Conservation (phyloP, 78 protist genomes). For the Capsaspora owczarzaki region DNA sequence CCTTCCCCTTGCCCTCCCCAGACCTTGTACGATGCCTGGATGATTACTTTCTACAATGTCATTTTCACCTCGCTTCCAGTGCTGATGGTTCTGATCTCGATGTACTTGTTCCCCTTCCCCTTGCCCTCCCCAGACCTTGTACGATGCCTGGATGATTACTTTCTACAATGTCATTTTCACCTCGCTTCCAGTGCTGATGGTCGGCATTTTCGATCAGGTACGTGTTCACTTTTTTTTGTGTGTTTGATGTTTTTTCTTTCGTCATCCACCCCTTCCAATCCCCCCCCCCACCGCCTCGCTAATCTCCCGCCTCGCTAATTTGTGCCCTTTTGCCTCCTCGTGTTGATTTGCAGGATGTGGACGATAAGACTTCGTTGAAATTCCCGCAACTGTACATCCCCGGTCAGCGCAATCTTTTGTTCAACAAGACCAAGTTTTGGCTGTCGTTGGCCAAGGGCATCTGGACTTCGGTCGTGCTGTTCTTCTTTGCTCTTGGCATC, state of each 20-base stretch:
- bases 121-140: background rate
- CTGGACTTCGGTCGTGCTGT: background rate
- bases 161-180: slow-evolving; percentile 59
- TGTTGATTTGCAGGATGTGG: background rate
- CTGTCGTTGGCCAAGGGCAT: background rate
- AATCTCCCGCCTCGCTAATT: no score
- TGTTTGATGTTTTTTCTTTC: background rate
- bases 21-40: slow-evolving; percentile 42
- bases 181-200: slow-evolving; percentile 43
- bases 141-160: slow-evolving; percentile 32
- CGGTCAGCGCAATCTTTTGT: background rate
- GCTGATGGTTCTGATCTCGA: slow-evolving; percentile 8
- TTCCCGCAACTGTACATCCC: background rate
- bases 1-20: background rate
- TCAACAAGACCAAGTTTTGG: background rate
- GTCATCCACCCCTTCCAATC: background rate
- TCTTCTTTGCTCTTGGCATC: background rate
- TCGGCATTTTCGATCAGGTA: slow-evolving; percentile 4
- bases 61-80: slow-evolving; percentile 57
- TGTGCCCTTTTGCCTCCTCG: no score
- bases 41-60: slow-evolving; percentile 49
- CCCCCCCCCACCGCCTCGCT: background rate
- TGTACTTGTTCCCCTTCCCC: background rate
- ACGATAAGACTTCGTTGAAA: background rate
- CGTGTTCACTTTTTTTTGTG: background rate